Conservation (phyloP, 2,329 filamentous ascomycete genomes). For the Mycosphaerella sp. region DNA sequence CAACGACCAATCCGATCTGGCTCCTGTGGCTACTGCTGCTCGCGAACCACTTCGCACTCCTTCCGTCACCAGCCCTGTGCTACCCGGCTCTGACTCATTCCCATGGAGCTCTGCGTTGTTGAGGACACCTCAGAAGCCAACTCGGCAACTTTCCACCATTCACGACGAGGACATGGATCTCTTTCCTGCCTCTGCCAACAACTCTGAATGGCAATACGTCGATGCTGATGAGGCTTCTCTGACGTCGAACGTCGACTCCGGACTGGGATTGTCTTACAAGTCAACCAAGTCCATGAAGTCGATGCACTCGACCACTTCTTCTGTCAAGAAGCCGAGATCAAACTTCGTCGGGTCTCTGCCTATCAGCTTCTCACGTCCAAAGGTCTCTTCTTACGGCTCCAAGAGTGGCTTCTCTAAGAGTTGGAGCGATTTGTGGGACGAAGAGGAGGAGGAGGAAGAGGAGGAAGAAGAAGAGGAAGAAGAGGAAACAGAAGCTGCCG, state of each 20-base stretch:
- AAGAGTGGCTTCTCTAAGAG: conserved; percentile 74
- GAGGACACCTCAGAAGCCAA: conserved; percentile 60
- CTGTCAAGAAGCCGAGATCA: conserved; percentile 59
- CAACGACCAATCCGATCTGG: conserved; percentile 59
- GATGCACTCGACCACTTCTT: conserved; percentile 37
- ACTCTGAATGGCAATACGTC: conserved; percentile 62
- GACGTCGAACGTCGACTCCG: conserved; percentile 78
- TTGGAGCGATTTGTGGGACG: conserved; percentile 98
- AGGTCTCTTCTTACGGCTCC: conserved; percentile 48
- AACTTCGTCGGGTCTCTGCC: conserved; percentile 69
- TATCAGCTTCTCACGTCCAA: conserved; percentile 50
- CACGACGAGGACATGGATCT: conserved; percentile 76
- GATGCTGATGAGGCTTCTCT: conserved; percentile 72
- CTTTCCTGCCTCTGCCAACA: conserved; percentile 70
- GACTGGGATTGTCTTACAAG: conserved; percentile 72
- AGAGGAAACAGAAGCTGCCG: conserved; percentile 49
- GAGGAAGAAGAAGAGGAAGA: conserved; percentile 3
- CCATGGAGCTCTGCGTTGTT: conserved; percentile 92
- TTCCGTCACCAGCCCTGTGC: conserved; percentile 79
- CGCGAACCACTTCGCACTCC: conserved; percentile 93
- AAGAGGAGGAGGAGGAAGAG: conserved; percentile 73
- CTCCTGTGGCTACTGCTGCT: conserved; percentile 69
- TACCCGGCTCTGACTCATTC: conserved; percentile 73
- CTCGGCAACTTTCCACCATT: conserved; percentile 81
- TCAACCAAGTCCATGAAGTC: conserved; percentile 49